phyloP scores from a whole-genome alignment of 495 filamentous ascomycete species.

The Letharia columbiana region DNA sequence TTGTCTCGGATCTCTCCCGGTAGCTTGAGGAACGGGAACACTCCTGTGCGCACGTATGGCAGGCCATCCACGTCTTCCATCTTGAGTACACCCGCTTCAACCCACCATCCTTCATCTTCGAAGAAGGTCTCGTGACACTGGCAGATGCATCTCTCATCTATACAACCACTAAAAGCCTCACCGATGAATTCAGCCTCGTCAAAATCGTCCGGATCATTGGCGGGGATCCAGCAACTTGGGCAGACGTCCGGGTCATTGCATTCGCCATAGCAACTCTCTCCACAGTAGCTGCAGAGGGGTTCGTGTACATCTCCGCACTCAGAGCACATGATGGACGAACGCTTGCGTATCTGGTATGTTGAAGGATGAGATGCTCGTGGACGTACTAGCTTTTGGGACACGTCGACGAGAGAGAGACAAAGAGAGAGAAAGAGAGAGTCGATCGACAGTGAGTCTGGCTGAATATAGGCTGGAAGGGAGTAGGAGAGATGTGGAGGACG shows the following conservation, averaged over 20 bases:
- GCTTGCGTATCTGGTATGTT: background rate
- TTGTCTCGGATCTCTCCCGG: slow-evolving; percentile 22
- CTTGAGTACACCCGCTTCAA: background rate
- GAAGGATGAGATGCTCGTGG: background rate
- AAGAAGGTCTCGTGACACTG: slow-evolving; percentile 7
- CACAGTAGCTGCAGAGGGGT: slow-evolving; percentile 14
- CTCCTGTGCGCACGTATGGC: slow-evolving; percentile 2
- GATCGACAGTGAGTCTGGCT: background rate
- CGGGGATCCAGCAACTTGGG: slow-evolving; percentile 8
- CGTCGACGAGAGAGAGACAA: background rate
- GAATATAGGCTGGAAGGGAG: background rate
- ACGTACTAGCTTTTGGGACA: background rate
- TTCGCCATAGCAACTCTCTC: slow-evolving; percentile 7
- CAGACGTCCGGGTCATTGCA: slow-evolving; percentile 17
- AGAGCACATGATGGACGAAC: slow-evolving; percentile 13
- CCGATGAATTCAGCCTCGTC: background rate
- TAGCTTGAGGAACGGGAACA: slow-evolving; percentile 22
- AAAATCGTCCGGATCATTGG: background rate
- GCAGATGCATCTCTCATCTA: slow-evolving; percentile 1
- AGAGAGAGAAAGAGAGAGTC: background rate
- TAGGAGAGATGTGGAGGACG: background rate
- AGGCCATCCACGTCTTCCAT: background rate
- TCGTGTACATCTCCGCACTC: slow-evolving; percentile 14
- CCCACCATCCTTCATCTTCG: background rate
- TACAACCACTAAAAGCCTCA: background rate